These are phyloP conservation scores for Sugiyamaella valdiviana DNA, from an alignment of 805 yeast species.

Conservation along the genomic window DNA sequence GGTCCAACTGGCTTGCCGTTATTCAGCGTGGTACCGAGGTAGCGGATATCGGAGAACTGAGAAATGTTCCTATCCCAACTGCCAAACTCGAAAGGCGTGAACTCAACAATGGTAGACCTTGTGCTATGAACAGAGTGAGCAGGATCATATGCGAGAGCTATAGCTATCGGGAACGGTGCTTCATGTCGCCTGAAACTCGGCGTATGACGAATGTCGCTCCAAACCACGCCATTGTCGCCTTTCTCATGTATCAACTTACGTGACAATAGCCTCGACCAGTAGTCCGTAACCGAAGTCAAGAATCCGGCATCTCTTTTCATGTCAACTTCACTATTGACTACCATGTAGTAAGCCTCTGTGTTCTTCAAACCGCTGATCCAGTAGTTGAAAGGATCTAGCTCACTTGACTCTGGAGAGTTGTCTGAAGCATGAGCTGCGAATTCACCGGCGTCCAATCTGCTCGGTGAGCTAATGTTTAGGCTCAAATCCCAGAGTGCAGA, in stretches of 20 bases:
- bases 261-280: constrained; percentile 70
- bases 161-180: constrained; percentile 56
- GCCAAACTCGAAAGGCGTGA: constrained; percentile 64
- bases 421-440: no score
- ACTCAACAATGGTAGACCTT: constrained; percentile 47
- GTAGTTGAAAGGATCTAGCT: background rate
- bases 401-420: no score
- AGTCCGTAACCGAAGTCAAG: constrained; percentile 61
- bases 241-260: constrained; percentile 53
- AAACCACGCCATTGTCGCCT: constrained; percentile 51
- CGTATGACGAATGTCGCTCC: constrained; percentile 47
- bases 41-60: constrained; percentile 57
- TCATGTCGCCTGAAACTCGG: constrained; percentile 51
- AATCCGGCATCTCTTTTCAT: constrained; percentile 58
- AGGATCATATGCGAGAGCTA: constrained; percentile 37
- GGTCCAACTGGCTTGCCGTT: constrained; percentile 38
- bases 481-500: constrained; percentile 58
- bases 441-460: no score
- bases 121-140: constrained; percentile 32
- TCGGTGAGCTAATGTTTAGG: background rate
- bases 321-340: constrained; percentile 11
- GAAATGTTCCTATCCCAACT: constrained; percentile 75
- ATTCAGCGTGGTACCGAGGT: constrained; percentile 58
- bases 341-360: background rate
- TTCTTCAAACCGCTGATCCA: background rate